Percentiles rank a stretch among this genome's conserved stretches.
phyloP scores from a whole-genome alignment of 371 early-diverging fungal genomes.

The Dichotomocladium elegans region DNA sequence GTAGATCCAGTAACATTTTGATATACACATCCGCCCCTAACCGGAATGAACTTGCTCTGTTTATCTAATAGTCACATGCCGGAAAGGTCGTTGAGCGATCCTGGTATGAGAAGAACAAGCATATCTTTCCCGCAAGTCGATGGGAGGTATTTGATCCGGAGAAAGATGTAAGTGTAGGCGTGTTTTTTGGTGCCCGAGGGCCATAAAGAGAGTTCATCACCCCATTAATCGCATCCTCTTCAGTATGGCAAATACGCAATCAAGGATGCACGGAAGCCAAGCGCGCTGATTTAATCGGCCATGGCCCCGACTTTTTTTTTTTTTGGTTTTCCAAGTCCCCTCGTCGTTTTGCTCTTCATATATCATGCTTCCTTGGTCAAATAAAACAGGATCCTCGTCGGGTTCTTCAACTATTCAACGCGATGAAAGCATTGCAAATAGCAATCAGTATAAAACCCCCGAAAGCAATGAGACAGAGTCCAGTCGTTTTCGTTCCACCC shows the following conservation, averaged over 20 bases:
- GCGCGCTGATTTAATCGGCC: not conserved
- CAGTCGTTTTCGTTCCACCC: slow-evolving; percentile 4
- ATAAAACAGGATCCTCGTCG: slow-evolving; percentile 9
- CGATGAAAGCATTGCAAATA: slow-evolving; percentile 7
- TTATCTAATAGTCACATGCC: slow-evolving; percentile 72
- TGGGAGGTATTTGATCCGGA: slow-evolving; percentile 94
- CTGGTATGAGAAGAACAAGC: slow-evolving; percentile 96
- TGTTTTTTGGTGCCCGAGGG: no score
- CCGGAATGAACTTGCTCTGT: no score
- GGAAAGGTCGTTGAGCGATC: slow-evolving; percentile 91
- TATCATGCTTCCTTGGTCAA: slow-evolving; percentile 10
- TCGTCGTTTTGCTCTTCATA: not conserved
- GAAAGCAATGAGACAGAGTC: not conserved
- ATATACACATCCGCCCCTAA: not conserved
- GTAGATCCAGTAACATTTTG: slow-evolving; percentile 15
- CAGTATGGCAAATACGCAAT: slow-evolving; percentile 82
- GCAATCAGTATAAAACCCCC: slow-evolving; percentile 1
- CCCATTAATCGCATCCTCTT: no score
- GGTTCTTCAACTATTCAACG: not conserved
- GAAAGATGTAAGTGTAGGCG: slow-evolving; percentile 57
- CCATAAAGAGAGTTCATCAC: no score
- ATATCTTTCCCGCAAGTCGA: slow-evolving; percentile 92
- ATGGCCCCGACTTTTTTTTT: not conserved
- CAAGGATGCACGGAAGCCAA: slow-evolving; percentile 30
- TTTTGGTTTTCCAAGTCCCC: no score